Conservation (phyloP, 2,329 filamentous ascomycete genomes). For the Ophiocordyceps australis region DNA sequence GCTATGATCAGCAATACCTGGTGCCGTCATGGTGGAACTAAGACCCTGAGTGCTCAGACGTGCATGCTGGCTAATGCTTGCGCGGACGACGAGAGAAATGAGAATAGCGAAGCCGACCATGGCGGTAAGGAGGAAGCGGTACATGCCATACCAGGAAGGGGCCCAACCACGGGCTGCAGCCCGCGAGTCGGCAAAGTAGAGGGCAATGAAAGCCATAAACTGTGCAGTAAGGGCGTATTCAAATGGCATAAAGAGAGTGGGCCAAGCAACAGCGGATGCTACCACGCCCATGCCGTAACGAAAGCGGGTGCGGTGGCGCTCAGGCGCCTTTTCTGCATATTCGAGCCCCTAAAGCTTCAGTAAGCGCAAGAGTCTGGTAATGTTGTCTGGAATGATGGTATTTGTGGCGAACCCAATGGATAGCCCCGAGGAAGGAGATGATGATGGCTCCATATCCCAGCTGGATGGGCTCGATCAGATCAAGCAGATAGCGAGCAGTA, state of each 20-base stretch:
- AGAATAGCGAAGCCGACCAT: conserved; percentile 73
- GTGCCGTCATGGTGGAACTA: conserved; percentile 16
- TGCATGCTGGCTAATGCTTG: conserved; percentile 40
- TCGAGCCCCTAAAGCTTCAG: conserved; percentile 68
- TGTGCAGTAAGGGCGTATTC: conserved; percentile 76
- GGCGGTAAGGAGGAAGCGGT: conserved; percentile 84
- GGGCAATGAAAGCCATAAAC: conserved; percentile 65
- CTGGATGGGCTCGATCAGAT: conserved; percentile 69
- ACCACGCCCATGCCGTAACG: conserved; percentile 73
- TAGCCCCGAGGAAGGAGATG: conserved; percentile 81
- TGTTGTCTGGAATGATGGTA: no score
- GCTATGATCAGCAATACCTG: conserved; percentile 14
- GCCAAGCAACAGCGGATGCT: conserved; percentile 72
- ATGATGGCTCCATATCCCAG: conserved; percentile 85
- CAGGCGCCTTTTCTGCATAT: conserved; percentile 52
- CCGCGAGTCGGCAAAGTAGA: conserved; percentile 71
- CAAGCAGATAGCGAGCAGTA: conserved; percentile 52
- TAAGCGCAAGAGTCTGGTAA: no score
- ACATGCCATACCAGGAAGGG: conserved; percentile 71
- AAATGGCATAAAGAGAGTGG: conserved; percentile 66
- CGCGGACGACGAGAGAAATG: conserved; percentile 62
- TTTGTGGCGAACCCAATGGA: conserved; percentile 51
- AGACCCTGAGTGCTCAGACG: conserved; percentile 15
- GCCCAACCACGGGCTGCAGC: conserved; percentile 61
- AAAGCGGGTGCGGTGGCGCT: conserved; percentile 44